phyloP scores from a whole-genome alignment of 306 rosid species.

The Citrullus mucosospermus region DNA sequence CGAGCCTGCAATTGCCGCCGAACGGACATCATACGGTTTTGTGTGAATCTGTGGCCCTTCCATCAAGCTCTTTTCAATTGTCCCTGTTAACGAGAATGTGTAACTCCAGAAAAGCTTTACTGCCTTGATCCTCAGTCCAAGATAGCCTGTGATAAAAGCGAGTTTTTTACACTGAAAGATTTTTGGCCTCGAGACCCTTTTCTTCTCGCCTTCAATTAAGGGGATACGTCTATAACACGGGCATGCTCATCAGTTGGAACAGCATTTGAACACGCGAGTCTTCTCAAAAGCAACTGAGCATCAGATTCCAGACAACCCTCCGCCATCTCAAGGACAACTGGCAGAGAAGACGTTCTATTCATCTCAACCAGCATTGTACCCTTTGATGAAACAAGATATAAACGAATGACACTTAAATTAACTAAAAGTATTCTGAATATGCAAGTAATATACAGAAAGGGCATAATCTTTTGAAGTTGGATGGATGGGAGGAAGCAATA shows the following conservation, averaged over 20 bases:
- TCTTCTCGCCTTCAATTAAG: conserved; percentile 19
- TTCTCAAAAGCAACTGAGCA: conserved; percentile 63
- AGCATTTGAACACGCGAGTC: conserved; percentile 30
- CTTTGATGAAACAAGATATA: conserved; percentile 19
- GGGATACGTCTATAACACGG: conserved; percentile 40
- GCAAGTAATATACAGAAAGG: not conserved
- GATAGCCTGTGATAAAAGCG: not conserved
- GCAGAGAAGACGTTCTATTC: conserved; percentile 32
- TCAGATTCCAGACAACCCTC: conserved; percentile 68
- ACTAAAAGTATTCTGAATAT: not conserved
- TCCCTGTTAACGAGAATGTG: not conserved
- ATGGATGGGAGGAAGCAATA: not conserved
- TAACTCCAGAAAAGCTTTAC: not conserved
- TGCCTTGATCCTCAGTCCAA: not conserved
- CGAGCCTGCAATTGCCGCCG: not conserved
- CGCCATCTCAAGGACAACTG: conserved; percentile 61
- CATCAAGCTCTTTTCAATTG: not conserved
- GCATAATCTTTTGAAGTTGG: not conserved
- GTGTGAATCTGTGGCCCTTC: not conserved
- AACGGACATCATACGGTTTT: not conserved
- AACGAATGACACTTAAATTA: not conserved
- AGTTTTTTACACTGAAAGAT: not conserved
- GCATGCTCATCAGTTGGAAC: conserved; percentile 14
- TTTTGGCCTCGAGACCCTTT: not conserved
- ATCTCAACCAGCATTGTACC: conserved; percentile 68